phyloP scores from a whole-genome alignment of 495 filamentous ascomycete species.

The Aspergillus conjunctus region DNA sequence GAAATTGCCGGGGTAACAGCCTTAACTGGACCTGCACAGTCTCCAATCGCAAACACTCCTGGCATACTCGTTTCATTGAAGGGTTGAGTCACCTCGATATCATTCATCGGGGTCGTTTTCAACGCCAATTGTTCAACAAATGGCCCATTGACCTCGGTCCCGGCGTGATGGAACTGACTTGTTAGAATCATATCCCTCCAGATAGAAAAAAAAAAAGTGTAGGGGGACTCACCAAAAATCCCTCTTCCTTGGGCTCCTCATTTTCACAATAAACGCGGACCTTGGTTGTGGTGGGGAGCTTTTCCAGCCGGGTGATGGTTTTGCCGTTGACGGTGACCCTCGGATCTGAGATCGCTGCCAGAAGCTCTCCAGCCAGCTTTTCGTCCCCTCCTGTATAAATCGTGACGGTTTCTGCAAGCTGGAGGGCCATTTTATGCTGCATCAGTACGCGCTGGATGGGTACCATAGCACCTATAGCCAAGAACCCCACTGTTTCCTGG shows the following conservation, averaged over 20 bases:
- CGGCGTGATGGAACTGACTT: slow-evolving; percentile 3
- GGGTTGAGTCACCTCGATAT: slow-evolving; percentile 31
- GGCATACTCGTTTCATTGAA: slow-evolving; percentile 39
- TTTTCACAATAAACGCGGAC: slow-evolving; percentile 6
- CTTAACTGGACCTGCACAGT: slow-evolving; percentile 31
- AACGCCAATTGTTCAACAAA: slow-evolving; percentile 38
- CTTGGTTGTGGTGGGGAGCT: neutral
- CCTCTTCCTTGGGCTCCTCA: neutral
- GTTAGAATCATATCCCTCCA: neutral
- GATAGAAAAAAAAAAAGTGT: neutral
- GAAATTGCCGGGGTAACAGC: slow-evolving; percentile 8
- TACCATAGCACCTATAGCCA: slow-evolving; percentile 1
- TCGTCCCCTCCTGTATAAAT: slow-evolving; percentile 14
- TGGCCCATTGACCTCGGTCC: slow-evolving; percentile 19
- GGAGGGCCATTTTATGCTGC: slow-evolving; percentile 1
- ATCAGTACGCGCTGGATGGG: neutral
- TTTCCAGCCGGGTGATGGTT: neutral
- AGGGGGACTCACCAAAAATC: slow-evolving; percentile 12
- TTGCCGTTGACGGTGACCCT: slow-evolving; percentile 1
- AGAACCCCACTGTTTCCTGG: slow-evolving; percentile 32
- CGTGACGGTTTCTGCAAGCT: slow-evolving; percentile 1
- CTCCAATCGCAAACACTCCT: slow-evolving; percentile 47
- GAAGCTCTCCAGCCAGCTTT: neutral
- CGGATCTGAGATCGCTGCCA: neutral
- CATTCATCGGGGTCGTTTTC: slow-evolving; percentile 29